phyloP scores from a whole-genome alignment of 345 rosid genomes.

The Mercurialis annua region DNA sequence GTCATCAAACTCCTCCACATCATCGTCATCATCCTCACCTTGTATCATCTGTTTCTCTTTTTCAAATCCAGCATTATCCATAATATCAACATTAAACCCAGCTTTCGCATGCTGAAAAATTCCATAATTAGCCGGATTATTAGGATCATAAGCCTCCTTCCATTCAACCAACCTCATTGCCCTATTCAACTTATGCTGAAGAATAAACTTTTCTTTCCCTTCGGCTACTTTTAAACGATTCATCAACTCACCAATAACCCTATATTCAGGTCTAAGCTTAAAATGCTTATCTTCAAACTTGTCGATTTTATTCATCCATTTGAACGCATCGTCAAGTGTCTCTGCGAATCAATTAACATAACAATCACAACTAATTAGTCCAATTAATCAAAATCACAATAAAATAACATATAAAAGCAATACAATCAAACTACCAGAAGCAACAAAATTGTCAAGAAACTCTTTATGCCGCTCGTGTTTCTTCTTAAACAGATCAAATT shows the following conservation, averaged over 20 bases:
- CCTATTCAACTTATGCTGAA: constrained; percentile 80
- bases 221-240: constrained; percentile 72
- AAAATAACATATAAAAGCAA: not conserved
- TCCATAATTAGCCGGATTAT: constrained; percentile 75
- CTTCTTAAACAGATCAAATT: constrained; percentile 39
- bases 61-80: constrained; percentile 37
- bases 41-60: constrained; percentile 31
- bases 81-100: constrained; percentile 31
- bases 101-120: constrained; percentile 46
- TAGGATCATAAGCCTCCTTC: constrained; percentile 92
- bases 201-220: constrained; percentile 85
- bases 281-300: constrained; percentile 86
- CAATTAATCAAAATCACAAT: not conserved
- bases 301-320: constrained; percentile 73
- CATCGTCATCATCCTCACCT: constrained; percentile 36
- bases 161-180: constrained; percentile 82
- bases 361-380: not conserved
- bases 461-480: constrained; percentile 60
- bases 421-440: constrained; percentile 39
- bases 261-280: constrained; percentile 62
- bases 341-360: constrained; percentile 32
- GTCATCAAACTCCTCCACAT: constrained; percentile 89
- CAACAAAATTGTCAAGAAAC: constrained; percentile 50
- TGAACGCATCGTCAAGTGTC: constrained; percentile 67
- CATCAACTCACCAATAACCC: constrained; percentile 89